These are phyloP conservation scores for Pythium scleroteichum DNA, from an alignment of 352 stramenopile genomes.

Conservation along the genomic window DNA sequence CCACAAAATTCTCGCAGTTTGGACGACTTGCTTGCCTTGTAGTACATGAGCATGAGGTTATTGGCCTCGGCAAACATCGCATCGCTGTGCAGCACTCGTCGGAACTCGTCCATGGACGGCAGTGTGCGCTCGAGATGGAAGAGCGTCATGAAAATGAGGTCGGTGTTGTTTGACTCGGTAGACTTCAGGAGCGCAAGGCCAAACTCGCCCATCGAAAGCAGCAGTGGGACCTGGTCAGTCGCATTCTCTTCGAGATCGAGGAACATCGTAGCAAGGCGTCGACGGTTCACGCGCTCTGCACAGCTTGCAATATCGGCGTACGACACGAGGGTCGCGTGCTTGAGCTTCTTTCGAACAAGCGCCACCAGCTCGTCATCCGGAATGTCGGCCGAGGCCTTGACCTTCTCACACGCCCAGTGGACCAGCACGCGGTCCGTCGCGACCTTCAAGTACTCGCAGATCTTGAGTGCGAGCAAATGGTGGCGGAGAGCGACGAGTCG, in stretches of 20 bases:
- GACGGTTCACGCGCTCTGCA: slow-evolving; percentile 77
- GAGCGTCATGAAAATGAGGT: slow-evolving; percentile 89
- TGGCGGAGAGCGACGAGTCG: slow-evolving; percentile 82
- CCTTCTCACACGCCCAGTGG: slow-evolving; percentile 90
- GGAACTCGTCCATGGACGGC: slow-evolving; percentile 81
- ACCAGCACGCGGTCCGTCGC: slow-evolving; percentile 89
- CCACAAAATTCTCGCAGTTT: slow-evolving; percentile 58
- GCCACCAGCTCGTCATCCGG: slow-evolving; percentile 83
- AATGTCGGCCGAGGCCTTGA: slow-evolving; percentile 59
- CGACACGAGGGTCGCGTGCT: slow-evolving; percentile 75
- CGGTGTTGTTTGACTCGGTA: slow-evolving; percentile 86
- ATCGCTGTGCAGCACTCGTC: slow-evolving; percentile 71
- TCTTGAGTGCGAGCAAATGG: slow-evolving; percentile 90
- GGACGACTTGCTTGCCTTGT: slow-evolving; percentile 72
- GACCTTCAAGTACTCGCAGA: slow-evolving; percentile 88
- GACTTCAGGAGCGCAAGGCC: slow-evolving; percentile 89
- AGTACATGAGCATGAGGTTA: slow-evolving; percentile 78
- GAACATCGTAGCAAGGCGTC: slow-evolving; percentile 89
- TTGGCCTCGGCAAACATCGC: slow-evolving; percentile 72
- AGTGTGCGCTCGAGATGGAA: slow-evolving; percentile 85
- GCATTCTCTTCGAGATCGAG: slow-evolving; percentile 86
- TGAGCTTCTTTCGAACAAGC: slow-evolving; percentile 83
- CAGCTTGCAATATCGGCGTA: slow-evolving; percentile 85
- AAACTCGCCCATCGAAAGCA: slow-evolving; percentile 91
- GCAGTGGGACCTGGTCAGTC: slow-evolving; percentile 85